A percentile compares a stretch with the other conserved stretches of the same genome.
Conservation (phyloP, 2,329 filamentous ascomycete genomes). For the Emydomyces testavorans region DNA sequence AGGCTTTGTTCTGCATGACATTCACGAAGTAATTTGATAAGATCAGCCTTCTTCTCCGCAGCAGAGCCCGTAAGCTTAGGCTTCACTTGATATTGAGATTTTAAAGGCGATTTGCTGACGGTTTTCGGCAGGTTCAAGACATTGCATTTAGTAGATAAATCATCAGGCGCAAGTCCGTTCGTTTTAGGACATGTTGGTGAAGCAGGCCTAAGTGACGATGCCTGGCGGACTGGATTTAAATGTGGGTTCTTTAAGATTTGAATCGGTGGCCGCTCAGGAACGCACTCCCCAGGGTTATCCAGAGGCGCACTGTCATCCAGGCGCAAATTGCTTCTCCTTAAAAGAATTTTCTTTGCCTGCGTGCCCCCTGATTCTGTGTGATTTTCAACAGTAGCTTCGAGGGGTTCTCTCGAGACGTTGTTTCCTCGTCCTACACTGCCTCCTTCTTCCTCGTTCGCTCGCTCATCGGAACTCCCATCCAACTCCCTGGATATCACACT, state of each 20-base stretch:
- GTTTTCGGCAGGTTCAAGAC: background rate
- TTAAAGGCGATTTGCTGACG: background rate
- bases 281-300: background rate
- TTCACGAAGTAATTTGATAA: conserved; percentile 20
- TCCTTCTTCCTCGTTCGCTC: too few relatives aligned
- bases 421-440: background rate
- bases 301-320: background rate
- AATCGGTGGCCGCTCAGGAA: background rate
- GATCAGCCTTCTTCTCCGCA: conserved; percentile 17
- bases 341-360: conserved; percentile 6
- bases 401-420: background rate
- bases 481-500: too few relatives aligned
- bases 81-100: conserved; percentile 8
- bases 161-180: background rate
- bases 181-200: background rate
- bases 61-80: conserved; percentile 11
- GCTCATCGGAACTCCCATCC: background rate
- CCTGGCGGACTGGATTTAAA: background rate
- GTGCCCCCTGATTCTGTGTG: background rate
- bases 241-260: conserved; percentile 11
- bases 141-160: background rate
- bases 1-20: conserved; percentile 19
- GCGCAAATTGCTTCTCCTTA: background rate
- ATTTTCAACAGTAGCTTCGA: background rate
- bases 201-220: background rate